A percentile compares a stretch with the other conserved stretches of the same genome.
These are phyloP conservation scores for Leishmania martiniquensis DNA, from an alignment of 208 protist genomes.

Conservation along the genomic window DNA sequence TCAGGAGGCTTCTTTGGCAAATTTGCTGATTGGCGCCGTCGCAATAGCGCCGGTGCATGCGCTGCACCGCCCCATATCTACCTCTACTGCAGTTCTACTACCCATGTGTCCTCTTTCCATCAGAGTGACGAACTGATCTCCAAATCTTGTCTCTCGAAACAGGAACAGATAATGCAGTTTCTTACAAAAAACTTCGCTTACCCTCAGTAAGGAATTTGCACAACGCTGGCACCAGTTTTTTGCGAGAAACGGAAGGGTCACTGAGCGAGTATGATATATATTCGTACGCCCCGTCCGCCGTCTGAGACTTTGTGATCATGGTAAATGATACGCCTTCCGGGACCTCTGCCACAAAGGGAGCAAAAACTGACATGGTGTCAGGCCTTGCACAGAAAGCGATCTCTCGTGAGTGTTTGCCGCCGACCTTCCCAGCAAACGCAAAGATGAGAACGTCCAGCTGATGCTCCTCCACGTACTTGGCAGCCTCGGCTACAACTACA, in stretches of 20 bases:
- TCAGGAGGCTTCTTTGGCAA: not conserved
- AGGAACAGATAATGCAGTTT: not conserved
- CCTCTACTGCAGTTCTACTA: not conserved
- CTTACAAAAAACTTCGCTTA: constrained; percentile 37
- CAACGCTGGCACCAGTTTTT: constrained; percentile 68
- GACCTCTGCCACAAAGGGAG: constrained; percentile 38
- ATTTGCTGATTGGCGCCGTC: not conserved
- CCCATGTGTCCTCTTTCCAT: not conserved
- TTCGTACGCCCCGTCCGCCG: constrained; percentile 22
- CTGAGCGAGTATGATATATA: constrained; percentile 64
- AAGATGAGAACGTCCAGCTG: constrained; percentile 67
- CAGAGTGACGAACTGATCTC: not conserved
- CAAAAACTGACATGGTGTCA: constrained; percentile 38
- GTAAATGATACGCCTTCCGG: constrained; percentile 43
- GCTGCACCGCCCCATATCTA: not conserved
- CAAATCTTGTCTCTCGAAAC: not conserved
- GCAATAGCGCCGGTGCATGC: not conserved
- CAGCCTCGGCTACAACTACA: constrained; percentile 33
- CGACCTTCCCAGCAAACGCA: constrained; percentile 61
- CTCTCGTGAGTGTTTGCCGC: constrained; percentile 60
- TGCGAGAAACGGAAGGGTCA: constrained; percentile 77
- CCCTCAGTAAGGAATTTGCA: constrained; percentile 55
- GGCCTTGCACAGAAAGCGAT: constrained; percentile 51
- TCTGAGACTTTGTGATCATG: constrained; percentile 18
- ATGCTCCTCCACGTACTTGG: constrained; percentile 43